Evolutionary conservation across 2,329 filamentous ascomycete species (phyloP).

Genomic region (Chaetomium sp.): DNA sequence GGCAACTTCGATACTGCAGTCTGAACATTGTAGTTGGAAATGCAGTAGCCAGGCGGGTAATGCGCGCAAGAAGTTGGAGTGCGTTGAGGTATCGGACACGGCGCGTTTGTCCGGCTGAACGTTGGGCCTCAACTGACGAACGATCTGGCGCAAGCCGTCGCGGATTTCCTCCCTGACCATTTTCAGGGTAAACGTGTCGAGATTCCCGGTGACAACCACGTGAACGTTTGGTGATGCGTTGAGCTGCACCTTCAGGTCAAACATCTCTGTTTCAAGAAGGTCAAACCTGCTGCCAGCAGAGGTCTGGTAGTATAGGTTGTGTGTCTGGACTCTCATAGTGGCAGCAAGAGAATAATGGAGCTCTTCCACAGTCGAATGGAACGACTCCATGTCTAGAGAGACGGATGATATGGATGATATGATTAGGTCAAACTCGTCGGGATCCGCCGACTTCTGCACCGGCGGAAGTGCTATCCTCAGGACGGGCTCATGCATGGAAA

Average conservation of each 20-base stretch:
- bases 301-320: constrained; percentile 93
- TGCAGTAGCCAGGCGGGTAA: constrained; percentile 84
- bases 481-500: constrained; percentile 96
- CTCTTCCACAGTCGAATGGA: constrained; percentile 83
- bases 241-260: constrained; percentile 84
- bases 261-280: constrained; percentile 80
- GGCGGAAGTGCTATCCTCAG: constrained; percentile 85
- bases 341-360: constrained; percentile 85
- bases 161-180: constrained; percentile 92
- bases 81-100: constrained; percentile 51
- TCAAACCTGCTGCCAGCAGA: constrained; percentile 80
- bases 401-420: constrained; percentile 95
- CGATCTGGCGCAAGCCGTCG: constrained; percentile 87
- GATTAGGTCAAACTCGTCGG: constrained; percentile 89
- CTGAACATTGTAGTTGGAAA: constrained; percentile 80
- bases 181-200: constrained; percentile 86
- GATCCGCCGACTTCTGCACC: constrained; percentile 63
- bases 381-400: constrained; percentile 90
- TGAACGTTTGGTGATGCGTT: constrained; percentile 83
- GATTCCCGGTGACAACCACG: constrained; percentile 74
- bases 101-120: constrained; percentile 64
- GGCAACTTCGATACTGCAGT: constrained; percentile 88
- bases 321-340: constrained; percentile 78
- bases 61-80: constrained; percentile 72
- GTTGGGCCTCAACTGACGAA: constrained; percentile 76